Base-by-base conservation (phyloP, 176 grass and related monocot genomes). In the Neostapfia colusana region DNA sequence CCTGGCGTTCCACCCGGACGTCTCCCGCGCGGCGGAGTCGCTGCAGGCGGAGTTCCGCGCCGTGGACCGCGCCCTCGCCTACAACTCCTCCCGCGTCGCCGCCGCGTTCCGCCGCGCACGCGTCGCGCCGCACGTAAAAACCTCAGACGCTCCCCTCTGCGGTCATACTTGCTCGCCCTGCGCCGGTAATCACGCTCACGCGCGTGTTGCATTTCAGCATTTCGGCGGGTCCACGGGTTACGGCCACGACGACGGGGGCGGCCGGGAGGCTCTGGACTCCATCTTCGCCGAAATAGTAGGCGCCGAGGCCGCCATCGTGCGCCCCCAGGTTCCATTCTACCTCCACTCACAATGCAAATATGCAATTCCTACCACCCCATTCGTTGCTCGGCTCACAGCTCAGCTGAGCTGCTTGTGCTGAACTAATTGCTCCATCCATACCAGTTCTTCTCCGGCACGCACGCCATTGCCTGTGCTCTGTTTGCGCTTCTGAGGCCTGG, bases 371-470 rank as follows among this genome's bases (percentile, higher is more conserved):
- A 28, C 31, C 26, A 37, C 35, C 45, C 16, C 7, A 31, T 54
- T 68, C 31, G 46, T 40, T 41, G 5, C 21, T 8, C 16, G 7
- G 35, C 51, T 6, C 24, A 14, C 21, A 58, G 13, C 50, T 24
- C 8, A 24, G 28, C 46, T 46, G 20, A 54, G 56, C 65, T 72
- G 18, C n/a, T 67, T 50, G 9, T 58, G 17, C 69, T 68, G n/a
- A 20, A 38, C 11, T 84, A 17, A 67, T 63, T 34, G 31, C 11
- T 58, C 10, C 44, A 24, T 83, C 16, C 51, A 8, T 48, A 3
- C 20, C 74, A 95, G 91, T 99, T 95, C 64, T 98, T 98, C 76
- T 98, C 91, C 31, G 95, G 95, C 55, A 95, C 91, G 6, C 95
- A 95, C 31, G 91, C 95, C 51, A 98, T 98, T 27, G 67, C 95